phyloP scores from a whole-genome alignment of 257 asterid genomes.

The Cynanchum wilfordii region DNA sequence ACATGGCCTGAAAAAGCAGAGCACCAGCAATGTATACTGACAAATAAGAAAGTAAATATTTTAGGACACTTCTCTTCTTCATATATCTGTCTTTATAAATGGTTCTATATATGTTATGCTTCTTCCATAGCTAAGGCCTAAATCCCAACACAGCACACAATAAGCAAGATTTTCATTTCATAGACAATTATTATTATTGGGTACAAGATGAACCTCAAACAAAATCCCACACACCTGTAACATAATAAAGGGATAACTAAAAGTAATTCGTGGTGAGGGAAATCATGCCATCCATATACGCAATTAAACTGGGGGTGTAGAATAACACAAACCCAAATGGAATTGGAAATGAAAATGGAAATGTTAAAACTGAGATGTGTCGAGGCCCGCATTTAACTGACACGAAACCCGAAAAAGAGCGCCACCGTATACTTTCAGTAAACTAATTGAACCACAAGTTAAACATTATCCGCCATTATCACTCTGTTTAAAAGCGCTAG shows the following conservation, averaged over 20 bases:
- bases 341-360: not conserved
- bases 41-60: not conserved
- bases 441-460: not conserved
- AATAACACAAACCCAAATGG: not conserved
- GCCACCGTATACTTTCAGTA: not conserved
- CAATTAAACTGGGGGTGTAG: not conserved
- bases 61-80: not conserved
- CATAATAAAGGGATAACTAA: not conserved
- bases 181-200: too few species aligned
- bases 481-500: not conserved
- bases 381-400: not conserved
- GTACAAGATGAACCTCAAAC: not conserved
- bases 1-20: slow-evolving; percentile 39
- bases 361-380: not conserved
- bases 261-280: too few species aligned
- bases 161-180: not conserved
- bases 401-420: not conserved
- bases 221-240: not conserved
- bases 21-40: slow-evolving; percentile 13
- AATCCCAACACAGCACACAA: not conserved
- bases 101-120: not conserved
- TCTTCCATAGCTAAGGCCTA: not conserved
- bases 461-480: not conserved
- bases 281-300: not conserved
- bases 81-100: not conserved